Conservation (phyloP, 352 stramenopile species). For the Saprolegnia parasitica region DNA sequence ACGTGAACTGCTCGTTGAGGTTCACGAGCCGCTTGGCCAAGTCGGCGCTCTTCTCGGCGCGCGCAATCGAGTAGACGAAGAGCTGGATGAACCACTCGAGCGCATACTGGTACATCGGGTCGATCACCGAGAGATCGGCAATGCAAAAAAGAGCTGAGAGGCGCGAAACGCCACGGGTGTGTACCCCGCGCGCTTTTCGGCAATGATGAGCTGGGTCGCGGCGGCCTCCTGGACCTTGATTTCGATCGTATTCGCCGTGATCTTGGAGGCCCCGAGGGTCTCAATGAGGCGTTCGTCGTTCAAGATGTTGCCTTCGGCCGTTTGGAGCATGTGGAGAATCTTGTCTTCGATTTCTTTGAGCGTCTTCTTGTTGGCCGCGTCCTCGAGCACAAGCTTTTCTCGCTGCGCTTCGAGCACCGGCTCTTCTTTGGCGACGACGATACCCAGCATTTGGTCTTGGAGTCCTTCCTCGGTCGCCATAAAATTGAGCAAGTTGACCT, state of each 20-base stretch:
- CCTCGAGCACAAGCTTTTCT: slow-evolving; percentile 91
- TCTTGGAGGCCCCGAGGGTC: slow-evolving; percentile 89
- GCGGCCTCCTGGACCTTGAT: slow-evolving; percentile 91
- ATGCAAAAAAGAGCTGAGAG: slow-evolving; percentile 95
- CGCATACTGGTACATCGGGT: slow-evolving; percentile 96
- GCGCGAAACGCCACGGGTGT: slow-evolving; percentile 86
- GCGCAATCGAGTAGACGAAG: slow-evolving; percentile 88
- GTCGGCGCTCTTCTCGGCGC: slow-evolving; percentile 66
- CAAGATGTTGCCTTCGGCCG: slow-evolving; percentile 92
- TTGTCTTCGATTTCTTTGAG: slow-evolving; percentile 97
- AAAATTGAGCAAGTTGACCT: slow-evolving; percentile 96
- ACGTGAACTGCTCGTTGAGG: slow-evolving; percentile 94
- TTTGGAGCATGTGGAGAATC: slow-evolving; percentile 91
- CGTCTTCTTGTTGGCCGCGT: slow-evolving; percentile 92
- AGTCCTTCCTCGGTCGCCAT: slow-evolving; percentile 93
- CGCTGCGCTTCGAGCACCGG: slow-evolving; percentile 89
- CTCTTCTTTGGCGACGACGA: slow-evolving; percentile 92
- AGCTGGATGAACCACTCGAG: slow-evolving; percentile 96
- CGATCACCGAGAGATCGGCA: slow-evolving; percentile 87
- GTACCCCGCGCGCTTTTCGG: slow-evolving; percentile 88
- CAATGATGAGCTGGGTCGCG: slow-evolving; percentile 90
- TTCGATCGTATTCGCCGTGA: slow-evolving; percentile 92
- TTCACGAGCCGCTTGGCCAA: slow-evolving; percentile 80
- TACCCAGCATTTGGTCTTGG: slow-evolving; percentile 94
- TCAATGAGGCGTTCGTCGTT: slow-evolving; percentile 95